These are phyloP conservation scores for Ophiostoma pallidulum DNA, from an alignment of 2,329 filamentous ascomycete genomes.

Conservation along the genomic window DNA sequence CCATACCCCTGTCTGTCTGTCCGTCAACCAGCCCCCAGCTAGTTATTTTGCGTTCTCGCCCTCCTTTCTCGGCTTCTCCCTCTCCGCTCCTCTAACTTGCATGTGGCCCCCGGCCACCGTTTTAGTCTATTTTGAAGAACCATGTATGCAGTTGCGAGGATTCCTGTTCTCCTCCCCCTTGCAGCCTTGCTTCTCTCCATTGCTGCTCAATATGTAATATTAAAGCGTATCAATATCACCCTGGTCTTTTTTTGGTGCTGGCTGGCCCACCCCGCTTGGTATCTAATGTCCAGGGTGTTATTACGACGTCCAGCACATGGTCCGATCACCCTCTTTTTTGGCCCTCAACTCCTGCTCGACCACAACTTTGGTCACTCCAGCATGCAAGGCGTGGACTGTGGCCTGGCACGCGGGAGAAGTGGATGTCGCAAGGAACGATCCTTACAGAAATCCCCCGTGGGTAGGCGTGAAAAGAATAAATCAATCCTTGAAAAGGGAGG, in stretches of 20 bases:
- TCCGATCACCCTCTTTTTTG: neutral
- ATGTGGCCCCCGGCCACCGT: neutral
- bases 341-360: neutral
- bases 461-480: neutral
- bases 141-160: constrained; percentile 1
- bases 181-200: constrained; percentile 1
- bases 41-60: constrained; percentile 4
- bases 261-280: neutral
- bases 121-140: neutral
- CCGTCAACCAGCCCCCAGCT: neutral
- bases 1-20: constrained; percentile 2
- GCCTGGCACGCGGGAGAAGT: neutral
- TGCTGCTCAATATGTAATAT: neutral
- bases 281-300: no score
- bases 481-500: neutral
- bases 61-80: neutral
- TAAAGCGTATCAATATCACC: neutral
- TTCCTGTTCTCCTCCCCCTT: constrained; percentile 1
- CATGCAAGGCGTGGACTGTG: constrained; percentile 1
- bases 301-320: neutral
- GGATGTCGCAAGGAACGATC: neutral
- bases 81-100: neutral
- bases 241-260: neutral
- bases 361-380: neutral
- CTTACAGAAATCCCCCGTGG: neutral